Conservation (phyloP, 2,329 filamentous ascomycete species). For the Colletotrichum cereale region DNA sequence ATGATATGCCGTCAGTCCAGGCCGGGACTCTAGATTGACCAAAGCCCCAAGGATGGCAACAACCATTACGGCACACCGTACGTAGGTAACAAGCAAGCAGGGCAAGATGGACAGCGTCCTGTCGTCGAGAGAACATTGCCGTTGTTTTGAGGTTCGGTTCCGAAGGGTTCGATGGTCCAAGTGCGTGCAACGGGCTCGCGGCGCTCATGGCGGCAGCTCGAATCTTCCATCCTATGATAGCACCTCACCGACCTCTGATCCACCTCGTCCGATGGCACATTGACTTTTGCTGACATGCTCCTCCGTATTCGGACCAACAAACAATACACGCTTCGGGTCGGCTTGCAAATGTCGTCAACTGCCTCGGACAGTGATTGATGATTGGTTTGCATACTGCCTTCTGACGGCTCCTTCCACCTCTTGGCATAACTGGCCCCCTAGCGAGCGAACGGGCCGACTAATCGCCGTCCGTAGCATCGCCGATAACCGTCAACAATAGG, state of each 20-base stretch:
- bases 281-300: conserved; percentile 1
- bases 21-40: not conserved
- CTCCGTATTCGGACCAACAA: not conserved
- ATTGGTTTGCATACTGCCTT: not conserved
- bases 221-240: not conserved
- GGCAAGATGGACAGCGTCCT: not conserved
- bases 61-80: too few species aligned
- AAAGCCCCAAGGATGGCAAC: not conserved
- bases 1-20: conserved; percentile 6
- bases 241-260: not conserved
- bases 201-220: not conserved
- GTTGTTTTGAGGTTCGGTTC: not conserved
- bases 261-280: conserved; percentile 18
- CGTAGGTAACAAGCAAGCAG: not conserved
- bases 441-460: conserved; percentile 33
- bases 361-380: too few species aligned
- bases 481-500: conserved; percentile 2
- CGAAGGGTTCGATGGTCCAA: not conserved
- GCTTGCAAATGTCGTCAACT: not conserved
- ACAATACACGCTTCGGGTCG: not conserved
- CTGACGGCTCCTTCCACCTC: not conserved
- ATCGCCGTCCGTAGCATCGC: conserved; percentile 25
- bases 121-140: not conserved
- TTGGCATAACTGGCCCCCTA: too few species aligned
- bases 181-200: not conserved